Evolutionary conservation across 164 flowering plant species (phyloP).

Genomic region (Platanus orientalis): DNA sequence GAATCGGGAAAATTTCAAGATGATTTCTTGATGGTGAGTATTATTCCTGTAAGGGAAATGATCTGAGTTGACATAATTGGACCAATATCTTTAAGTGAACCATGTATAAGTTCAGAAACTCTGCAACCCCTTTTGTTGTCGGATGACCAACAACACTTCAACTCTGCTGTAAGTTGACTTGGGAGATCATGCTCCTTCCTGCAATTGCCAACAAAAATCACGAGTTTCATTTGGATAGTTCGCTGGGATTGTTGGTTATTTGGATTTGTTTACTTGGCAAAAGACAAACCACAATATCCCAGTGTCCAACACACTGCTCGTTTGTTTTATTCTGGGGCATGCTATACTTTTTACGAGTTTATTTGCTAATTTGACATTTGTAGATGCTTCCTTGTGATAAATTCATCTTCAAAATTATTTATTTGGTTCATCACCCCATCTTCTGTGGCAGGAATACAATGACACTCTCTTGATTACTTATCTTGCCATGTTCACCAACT

Average conservation of each 20-base stretch:
- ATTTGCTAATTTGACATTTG: not conserved
- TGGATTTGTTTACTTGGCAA: not conserved
- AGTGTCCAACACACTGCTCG: too few species aligned
- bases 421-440: not conserved
- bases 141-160: too few species aligned
- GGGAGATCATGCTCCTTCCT: not conserved
- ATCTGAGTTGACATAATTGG: too few species aligned
- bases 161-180: not conserved
- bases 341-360: too few species aligned
- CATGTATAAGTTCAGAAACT: too few species aligned
- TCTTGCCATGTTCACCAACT: slow-evolving; percentile 91
- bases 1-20: slow-evolving; percentile 93
- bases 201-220: too few species aligned
- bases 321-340: too few species aligned
- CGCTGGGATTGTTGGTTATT: not conserved
- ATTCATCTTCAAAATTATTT: not conserved
- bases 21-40: slow-evolving; percentile 90
- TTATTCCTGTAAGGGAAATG: not conserved
- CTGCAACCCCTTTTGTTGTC: too few species aligned
- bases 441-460: slow-evolving; percentile 71
- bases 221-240: too few species aligned
- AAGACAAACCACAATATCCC: too few species aligned
- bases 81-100: too few species aligned
- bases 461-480: slow-evolving; percentile 81
- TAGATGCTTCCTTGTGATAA: not conserved